These are phyloP conservation scores for Phellopilus nigrolimitatus DNA, from an alignment of 1,284 basidiomycete species.

Conservation along the genomic window DNA sequence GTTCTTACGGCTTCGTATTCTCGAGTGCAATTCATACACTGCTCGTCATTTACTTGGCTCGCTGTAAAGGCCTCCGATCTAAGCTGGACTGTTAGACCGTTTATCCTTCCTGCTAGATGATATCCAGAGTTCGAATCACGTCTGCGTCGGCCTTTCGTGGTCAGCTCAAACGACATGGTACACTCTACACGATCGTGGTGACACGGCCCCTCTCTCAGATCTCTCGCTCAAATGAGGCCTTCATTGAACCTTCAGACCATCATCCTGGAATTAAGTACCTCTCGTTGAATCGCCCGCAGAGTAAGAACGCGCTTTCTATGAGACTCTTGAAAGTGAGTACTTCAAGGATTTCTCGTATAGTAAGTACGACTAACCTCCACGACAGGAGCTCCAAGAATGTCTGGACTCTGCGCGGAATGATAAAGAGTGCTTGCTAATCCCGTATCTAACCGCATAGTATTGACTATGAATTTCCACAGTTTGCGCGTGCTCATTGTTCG, in stretches of 20 bases:
- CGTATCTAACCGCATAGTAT: not conserved
- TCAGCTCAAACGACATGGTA: not conserved
- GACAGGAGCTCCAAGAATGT: slow-evolving; percentile 67
- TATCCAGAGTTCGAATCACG: not conserved
- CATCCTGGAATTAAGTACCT: slow-evolving; percentile 59
- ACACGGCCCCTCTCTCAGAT: not conserved
- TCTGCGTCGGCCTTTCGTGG: not conserved
- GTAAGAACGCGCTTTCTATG: slow-evolving; percentile 86
- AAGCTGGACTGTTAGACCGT: not conserved
- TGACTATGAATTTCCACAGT: slow-evolving; percentile 32
- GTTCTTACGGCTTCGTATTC: too few relatives aligned
- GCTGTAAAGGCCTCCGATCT: too few relatives aligned
- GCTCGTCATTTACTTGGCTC: too few relatives aligned
- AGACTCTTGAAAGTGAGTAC: slow-evolving; percentile 59
- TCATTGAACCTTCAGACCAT: slow-evolving; percentile 44
- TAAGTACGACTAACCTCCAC: slow-evolving; percentile 11
- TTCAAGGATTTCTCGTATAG: slow-evolving; percentile 2
- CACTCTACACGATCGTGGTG: not conserved
- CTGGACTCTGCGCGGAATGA: slow-evolving; percentile 67
- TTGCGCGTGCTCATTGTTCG: slow-evolving; percentile 76
- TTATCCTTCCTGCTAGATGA: not conserved
- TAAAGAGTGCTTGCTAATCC: slow-evolving; percentile 42
- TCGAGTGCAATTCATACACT: too few relatives aligned
- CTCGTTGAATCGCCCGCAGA: slow-evolving; percentile 75
- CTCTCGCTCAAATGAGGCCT: slow-evolving; percentile 40